These are phyloP conservation scores for Coemansia sp. DNA, from an alignment of 192 early-diverging fungal genomes.

Conservation along the genomic window DNA sequence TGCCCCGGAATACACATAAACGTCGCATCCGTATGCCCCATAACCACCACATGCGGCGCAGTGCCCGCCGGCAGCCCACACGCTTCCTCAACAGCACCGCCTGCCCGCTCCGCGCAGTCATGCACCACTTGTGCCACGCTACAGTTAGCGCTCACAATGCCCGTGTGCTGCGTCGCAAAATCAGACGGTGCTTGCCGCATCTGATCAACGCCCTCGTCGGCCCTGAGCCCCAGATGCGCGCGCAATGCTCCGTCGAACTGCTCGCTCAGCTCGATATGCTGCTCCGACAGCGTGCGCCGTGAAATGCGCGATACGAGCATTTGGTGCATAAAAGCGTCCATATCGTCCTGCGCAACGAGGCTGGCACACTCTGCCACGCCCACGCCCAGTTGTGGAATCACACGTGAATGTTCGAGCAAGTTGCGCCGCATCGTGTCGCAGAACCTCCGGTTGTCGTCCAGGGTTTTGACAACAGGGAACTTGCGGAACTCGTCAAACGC, in stretches of 20 bases:
- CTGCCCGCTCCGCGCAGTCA: constrained; percentile 40
- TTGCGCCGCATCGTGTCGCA: constrained; percentile 73
- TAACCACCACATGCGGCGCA: constrained; percentile 73
- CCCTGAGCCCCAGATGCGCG: constrained; percentile 18
- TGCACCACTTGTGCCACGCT: constrained; percentile 55
- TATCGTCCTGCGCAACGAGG: constrained; percentile 62
- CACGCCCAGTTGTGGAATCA: constrained; percentile 85
- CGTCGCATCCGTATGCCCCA: constrained; percentile 68
- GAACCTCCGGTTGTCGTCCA: constrained; percentile 80
- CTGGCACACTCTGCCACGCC: constrained; percentile 80
- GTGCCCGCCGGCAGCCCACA: constrained; percentile 48
- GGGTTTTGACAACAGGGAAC: constrained; percentile 67
- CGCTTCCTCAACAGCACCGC: constrained; percentile 47
- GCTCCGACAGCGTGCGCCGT: constrained; percentile 86
- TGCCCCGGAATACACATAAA: constrained; percentile 96
- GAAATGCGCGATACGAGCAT: constrained; percentile 89
- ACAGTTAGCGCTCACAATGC: constrained; percentile 47
- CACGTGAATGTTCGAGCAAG: constrained; percentile 78
- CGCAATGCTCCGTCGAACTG: constrained; percentile 56
- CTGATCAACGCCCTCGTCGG: constrained; percentile 42
- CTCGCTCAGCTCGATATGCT: constrained; percentile 82
- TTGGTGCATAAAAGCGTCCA: constrained; percentile 86
- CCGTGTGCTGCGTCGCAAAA: constrained; percentile 55
- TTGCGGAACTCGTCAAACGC: constrained; percentile 83
- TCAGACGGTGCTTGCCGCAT: constrained; percentile 51